Base-by-base conservation (phyloP, 208 protist species). In the Phytomonas sp. region DNA sequence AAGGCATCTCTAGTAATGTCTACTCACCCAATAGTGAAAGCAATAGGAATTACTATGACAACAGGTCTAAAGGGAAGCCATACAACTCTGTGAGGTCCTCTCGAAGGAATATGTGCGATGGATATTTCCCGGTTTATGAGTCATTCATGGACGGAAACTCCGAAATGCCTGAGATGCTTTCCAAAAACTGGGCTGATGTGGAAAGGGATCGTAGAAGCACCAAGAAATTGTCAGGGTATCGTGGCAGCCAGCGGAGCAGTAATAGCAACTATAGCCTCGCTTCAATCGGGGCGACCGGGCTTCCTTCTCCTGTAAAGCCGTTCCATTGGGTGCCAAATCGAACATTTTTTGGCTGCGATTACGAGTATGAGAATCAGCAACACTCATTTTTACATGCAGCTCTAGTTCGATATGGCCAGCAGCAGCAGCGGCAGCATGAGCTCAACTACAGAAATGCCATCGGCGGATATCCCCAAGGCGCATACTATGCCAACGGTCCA, bases 261-360 rank as follows among this genome's bases (percentile, higher is more conserved):
- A 76, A 66, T 17, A 28, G 31, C 65, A 60, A 30, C 3, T 74
- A 72, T 29, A 34, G 33, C 8, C 37, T 68, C 26, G 73, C 70
- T 7, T 84, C 79, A 26, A 62, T 81, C 8, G 79, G 79, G 0
- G 72, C 79, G 4, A 78, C 68, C 3, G 76, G 75, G 11, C 62
- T 84, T 28, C 56, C 73, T 4, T 62, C 37, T 23, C 67, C 77
- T 1, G 62, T 77, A 28, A 73, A 72, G 31, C 79, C 76, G 67
- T 84, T 84, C 13, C 72, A 76, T 20, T 84, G 79, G 79, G 66
- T 81, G 26, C 79, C 79, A n/a, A 68, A 71, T 29, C 62, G 75
- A 51, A 23, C 40, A 51, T 51, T 51, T 51, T 51, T 51, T 17
- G 40, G 2, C 40, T 31, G 11, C 46, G 4, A 20, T 15, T 23